These are phyloP conservation scores for Excoecaria cochinchinensis DNA, from an alignment of 345 rosid genomes.

Conservation along the genomic window DNA sequence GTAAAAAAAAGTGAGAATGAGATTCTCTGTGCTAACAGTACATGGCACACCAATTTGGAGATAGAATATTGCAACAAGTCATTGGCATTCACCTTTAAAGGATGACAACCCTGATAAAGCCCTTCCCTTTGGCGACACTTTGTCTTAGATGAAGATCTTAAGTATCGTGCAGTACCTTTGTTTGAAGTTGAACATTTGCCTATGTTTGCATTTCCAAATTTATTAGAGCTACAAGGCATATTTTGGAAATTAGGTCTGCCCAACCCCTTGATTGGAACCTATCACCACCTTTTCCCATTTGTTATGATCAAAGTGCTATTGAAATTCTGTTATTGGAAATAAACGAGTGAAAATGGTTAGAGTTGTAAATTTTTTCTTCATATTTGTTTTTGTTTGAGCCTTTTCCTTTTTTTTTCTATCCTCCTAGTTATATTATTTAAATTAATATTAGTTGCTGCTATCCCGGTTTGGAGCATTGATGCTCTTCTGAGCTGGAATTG, in stretches of 20 bases:
- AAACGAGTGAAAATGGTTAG: not conserved
- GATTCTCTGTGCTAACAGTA: not conserved
- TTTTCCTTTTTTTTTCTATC: not conserved
- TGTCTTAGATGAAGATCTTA: not conserved
- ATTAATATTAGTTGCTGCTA: not conserved
- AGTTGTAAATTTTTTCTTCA: not conserved
- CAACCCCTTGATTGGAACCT: not conserved
- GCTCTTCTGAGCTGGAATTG: not conserved
- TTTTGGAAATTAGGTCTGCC: not conserved
- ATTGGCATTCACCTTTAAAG: not conserved
- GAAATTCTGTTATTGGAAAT: not conserved
- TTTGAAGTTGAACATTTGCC: not conserved
- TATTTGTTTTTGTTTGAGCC: not conserved
- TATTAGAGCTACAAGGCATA: not conserved
- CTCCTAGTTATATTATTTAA: not conserved
- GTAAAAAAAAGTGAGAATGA: not conserved
- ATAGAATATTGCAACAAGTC: not conserved
- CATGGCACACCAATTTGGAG: not conserved
- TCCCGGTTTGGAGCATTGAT: not conserved
- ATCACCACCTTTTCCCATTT: not conserved
- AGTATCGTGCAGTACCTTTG: not conserved
- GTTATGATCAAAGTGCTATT: not conserved
- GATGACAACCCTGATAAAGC: not conserved
- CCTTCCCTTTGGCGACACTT: not conserved
- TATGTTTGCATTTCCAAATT: not conserved